Percentiles rank a stretch among this genome's conserved stretches.
These are phyloP conservation scores for Kockovaella imperatae DNA, from an alignment of 768 basidiomycete genomes.

Conservation along the genomic window DNA sequence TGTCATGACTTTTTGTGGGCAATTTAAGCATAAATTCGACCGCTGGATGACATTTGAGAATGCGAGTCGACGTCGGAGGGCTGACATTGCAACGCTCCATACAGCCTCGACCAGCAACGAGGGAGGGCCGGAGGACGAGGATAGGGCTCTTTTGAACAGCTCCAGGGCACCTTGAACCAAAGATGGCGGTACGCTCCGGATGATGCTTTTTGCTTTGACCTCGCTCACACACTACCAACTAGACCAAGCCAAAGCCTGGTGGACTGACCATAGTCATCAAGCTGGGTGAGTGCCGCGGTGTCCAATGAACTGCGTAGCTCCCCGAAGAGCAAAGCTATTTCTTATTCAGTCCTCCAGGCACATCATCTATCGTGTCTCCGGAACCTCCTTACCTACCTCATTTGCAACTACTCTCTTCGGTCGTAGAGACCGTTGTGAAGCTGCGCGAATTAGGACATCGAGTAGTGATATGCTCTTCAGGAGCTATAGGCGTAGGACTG, in stretches of 20 bases:
- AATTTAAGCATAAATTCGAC: too few relatives aligned
- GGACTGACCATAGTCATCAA: constrained; percentile 72
- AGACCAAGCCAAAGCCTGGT: constrained; percentile 10
- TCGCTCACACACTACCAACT: too few relatives aligned
- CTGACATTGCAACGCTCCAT: too few relatives aligned
- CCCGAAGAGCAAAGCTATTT: constrained; percentile 8
- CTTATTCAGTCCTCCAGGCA: constrained; percentile 52
- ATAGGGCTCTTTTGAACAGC: too few relatives aligned
- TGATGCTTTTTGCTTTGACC: too few relatives aligned
- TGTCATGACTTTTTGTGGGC: too few relatives aligned
- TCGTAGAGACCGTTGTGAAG: constrained; percentile 81
- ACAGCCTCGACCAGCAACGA: too few relatives aligned
- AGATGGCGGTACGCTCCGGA: too few relatives aligned
- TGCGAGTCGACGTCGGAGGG: too few relatives aligned
- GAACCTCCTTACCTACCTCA: constrained; percentile 77
- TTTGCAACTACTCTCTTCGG: constrained; percentile 77
- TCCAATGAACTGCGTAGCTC: neutral
- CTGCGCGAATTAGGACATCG: constrained; percentile 77
- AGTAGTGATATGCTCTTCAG: constrained; percentile 90
- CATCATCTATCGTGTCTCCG: constrained; percentile 94
- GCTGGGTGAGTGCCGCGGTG: constrained; percentile 53
- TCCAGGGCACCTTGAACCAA: too few relatives aligned
- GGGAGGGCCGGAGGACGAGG: too few relatives aligned
- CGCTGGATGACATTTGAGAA: too few relatives aligned
- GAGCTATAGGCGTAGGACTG: constrained; percentile 93